phyloP scores from a whole-genome alignment of 169 alveolate species.

The Plasmodium knowlesi region DNA sequence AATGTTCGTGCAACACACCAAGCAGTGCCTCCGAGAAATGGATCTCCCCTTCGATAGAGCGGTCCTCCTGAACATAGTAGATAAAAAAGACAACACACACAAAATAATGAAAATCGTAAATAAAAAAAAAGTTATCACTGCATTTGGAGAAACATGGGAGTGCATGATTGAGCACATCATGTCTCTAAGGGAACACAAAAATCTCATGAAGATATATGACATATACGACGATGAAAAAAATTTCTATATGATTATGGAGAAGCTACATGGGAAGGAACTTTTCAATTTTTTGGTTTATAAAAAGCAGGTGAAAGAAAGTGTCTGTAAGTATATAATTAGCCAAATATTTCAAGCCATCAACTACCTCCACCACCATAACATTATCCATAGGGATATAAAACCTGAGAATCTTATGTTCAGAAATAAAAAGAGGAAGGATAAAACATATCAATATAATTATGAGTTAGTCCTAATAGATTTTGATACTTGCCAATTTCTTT shows the following conservation, averaged over 20 bases:
- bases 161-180: slow-evolving; percentile 87
- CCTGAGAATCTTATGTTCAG: slow-evolving; percentile 90
- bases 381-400: slow-evolving; percentile 89
- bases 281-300: slow-evolving; percentile 89
- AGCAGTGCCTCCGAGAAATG: slow-evolving; percentile 27
- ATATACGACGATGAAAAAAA: slow-evolving; percentile 89
- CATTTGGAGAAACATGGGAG: slow-evolving; percentile 86
- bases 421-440: slow-evolving; percentile 78
- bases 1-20: background rate
- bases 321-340: slow-evolving; percentile 89
- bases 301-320: slow-evolving; percentile 90
- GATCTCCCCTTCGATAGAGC: slow-evolving; percentile 78
- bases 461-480: slow-evolving; percentile 87
- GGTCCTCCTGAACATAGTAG: slow-evolving; percentile 80
- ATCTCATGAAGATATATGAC: slow-evolving; percentile 87
- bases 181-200: slow-evolving; percentile 86
- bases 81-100: slow-evolving; percentile 79
- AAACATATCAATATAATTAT: slow-evolving; percentile 80
- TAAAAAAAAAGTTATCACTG: slow-evolving; percentile 80
- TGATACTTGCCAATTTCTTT: slow-evolving; percentile 86
- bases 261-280: slow-evolving; percentile 91
- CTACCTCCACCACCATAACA: slow-evolving; percentile 85
- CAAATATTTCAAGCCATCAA: slow-evolving; percentile 89
- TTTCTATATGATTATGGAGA: slow-evolving; percentile 89
- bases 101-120: slow-evolving; percentile 83